Evolutionary conservation across 2,329 filamentous ascomycete species (phyloP).

Genomic region (Sarocladium kiliense): DNA sequence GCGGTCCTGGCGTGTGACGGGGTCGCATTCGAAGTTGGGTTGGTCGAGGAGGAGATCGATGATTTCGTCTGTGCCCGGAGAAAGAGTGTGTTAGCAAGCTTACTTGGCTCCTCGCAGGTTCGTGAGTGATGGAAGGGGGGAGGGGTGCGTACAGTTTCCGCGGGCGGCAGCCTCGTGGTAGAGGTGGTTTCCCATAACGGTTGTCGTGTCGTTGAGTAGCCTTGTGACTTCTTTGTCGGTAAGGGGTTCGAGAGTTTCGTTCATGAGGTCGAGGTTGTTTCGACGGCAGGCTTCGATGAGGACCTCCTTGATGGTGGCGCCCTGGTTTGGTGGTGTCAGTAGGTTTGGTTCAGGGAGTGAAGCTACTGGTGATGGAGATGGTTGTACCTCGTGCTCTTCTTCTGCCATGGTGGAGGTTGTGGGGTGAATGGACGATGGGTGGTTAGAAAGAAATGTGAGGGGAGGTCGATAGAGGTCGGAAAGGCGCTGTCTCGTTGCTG

Average conservation of each 20-base stretch:
- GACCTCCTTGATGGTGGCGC: conserved; percentile 78
- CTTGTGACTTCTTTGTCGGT: conserved; percentile 62
- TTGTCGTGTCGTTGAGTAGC: conserved; percentile 80
- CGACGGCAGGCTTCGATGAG: conserved; percentile 89
- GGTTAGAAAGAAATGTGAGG: too few species aligned
- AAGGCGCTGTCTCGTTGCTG: too few species aligned
- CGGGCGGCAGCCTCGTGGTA: conserved; percentile 83
- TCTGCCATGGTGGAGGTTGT: conserved; percentile 19
- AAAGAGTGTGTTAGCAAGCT: conserved; percentile 2
- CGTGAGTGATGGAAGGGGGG: not conserved
- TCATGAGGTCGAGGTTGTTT: conserved; percentile 83
- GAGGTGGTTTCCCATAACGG: conserved; percentile 81
- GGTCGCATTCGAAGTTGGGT: conserved; percentile 80
- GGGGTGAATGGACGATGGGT: too few species aligned
- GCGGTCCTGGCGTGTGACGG: conserved; percentile 61
- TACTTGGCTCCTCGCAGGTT: too few species aligned
- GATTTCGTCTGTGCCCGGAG: conserved; percentile 57
- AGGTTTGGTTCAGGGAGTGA: not conserved
- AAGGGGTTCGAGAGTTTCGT: conserved; percentile 62
- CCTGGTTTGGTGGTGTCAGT: conserved; percentile 32
- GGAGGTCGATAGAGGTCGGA: too few species aligned
- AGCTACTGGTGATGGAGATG: not conserved
- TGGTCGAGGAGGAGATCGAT: conserved; percentile 81
- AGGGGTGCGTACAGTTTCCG: conserved; percentile 69
- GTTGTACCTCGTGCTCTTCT: conserved; percentile 30